Evolutionary conservation across 139 green algal genomes (phyloP).

Genomic region (Monoraphidium neglectum): DNA sequence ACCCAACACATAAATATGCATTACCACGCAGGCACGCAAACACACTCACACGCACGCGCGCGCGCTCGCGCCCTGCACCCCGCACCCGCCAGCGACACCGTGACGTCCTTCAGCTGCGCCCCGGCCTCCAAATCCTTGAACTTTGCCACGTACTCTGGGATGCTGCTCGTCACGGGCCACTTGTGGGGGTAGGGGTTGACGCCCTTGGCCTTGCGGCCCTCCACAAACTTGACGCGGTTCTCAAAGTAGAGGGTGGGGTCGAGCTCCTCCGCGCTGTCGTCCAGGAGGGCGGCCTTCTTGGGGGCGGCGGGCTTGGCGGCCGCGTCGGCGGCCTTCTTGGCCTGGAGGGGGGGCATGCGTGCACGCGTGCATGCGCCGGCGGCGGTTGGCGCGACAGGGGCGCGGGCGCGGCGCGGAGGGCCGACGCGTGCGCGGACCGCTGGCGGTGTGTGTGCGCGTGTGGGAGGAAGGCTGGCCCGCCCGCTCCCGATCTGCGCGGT

Average conservation of each 20-base stretch:
- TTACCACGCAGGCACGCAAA: neutral
- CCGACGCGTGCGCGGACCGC: neutral
- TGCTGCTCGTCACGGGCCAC: constrained; percentile 79
- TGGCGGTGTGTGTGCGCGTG: too few species aligned
- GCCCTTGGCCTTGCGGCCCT: constrained; percentile 75
- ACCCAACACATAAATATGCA: too few species aligned
- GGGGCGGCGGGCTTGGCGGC: constrained; percentile 44
- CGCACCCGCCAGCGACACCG: constrained; percentile 63
- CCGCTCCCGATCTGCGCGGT: too few species aligned
- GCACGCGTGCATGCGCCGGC: too few species aligned
- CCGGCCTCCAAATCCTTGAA: constrained; percentile 72
- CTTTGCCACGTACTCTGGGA: constrained; percentile 86
- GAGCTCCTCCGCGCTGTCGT: constrained; percentile 72
- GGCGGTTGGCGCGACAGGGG: too few species aligned
- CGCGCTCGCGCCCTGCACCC: too few species aligned
- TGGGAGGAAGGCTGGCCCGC: neutral
- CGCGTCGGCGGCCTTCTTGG: constrained; percentile 65
- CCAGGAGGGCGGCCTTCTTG: constrained; percentile 61
- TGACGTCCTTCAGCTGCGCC: constrained; percentile 57
- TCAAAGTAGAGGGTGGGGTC: constrained; percentile 92
- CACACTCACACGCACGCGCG: too few species aligned
- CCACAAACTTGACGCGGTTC: constrained; percentile 78
- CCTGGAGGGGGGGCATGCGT: constrained; percentile 37
- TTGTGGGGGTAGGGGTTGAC: constrained; percentile 99
- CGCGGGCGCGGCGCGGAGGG: neutral